Base-by-base conservation (phyloP, 1,284 basidiomycete genomes). In the Entoloma clypeatum region DNA sequence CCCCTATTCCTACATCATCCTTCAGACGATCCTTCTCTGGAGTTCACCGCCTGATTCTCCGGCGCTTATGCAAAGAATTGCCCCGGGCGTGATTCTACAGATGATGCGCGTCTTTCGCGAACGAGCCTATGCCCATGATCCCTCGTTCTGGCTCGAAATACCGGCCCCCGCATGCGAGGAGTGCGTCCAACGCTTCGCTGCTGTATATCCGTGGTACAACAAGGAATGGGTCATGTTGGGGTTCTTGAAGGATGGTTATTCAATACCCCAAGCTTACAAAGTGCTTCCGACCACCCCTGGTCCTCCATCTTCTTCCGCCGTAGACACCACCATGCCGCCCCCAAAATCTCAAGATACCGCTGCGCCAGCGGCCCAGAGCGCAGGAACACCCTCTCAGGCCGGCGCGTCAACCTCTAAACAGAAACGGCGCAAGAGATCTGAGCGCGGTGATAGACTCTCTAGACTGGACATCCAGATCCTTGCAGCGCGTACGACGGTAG, bases 401-500 rank as follows among this genome's bases (percentile, higher is more conserved):
- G 11, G 3, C 34, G 1, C 11, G 9, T 3, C 3, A 19, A 18
- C 5, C 25, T 5, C 24, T 17, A 21, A 41, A 9, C 2, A 35
- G 29, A 35, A 29, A 23, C n/a, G n/a, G n/a, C n/a, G n/a, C n/a
- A 41, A 36, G 25, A 33, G 33, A 13, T 4, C 30, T 1, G 48
- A 45, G 11, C 23, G n/a, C n/a, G n/a, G n/a, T n/a, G n/a, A n/a
- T n/a, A n/a, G n/a, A n/a, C n/a, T 29, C 0, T 31, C 43, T 5
- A 37, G 38, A 1, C 29, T 48, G 36, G 43, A 44, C 10, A 48
- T 64, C 6, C 59, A 63, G 10, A 37, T 61, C 7, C 41, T 57
- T 21, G 64, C 64, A 16, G 61, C 62, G 2, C 41, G 50, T 17
- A 48, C 47, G 2, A 54, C 58, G 7, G 52, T 63, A 10, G 31